Base-by-base conservation (phyloP, 2,329 filamentous ascomycete species). In the Fusarium coicis region DNA sequence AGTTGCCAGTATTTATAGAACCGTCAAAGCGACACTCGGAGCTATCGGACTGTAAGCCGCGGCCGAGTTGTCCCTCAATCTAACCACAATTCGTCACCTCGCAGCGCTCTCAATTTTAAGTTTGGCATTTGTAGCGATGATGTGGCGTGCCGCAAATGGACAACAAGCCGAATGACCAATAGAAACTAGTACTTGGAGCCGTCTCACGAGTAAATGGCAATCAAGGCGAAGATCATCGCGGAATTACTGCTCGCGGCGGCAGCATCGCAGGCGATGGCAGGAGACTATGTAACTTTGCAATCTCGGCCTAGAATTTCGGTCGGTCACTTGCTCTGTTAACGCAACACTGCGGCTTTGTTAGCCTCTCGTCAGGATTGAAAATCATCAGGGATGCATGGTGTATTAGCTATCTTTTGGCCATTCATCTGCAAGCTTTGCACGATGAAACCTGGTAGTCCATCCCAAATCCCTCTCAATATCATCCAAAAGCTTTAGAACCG, bases 381-480 rank as follows among this genome's bases (percentile, higher is more conserved):
- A 34, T 7, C 14, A 18, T 18, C 7, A 21, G 19, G 21, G 14
- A 19, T 10, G 6, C 6, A 39, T 10, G 19, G 10, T 34, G 21
- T 15, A 14, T 16, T 18, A 30, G 21, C 18, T 21, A 28, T 61
- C 50, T 18, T 40, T 16, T 5, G 64, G 65, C 75, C 75, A 76
- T 15, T 76, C 74, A 42, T 74, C 61, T 14, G 71, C 36, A 10
- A 77, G 47, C 18, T 68, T 77, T 2, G 69, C 68, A 5, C 42
- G 53, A 34, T 77, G 75, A 52, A 66, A 76, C 5, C 65, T 66
- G 1, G 90, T 91, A 6, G 89, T 88, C 86, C 89, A 91, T 5
- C 90, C 90, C 44, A 89, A 84, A 74, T 92, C 90, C n/a, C 80
- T 81, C 78, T 92, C 90, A 34, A 92, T 87, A 16, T 86, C 88